Conservation (phyloP, 768 basidiomycete genomes). For the Collybia nuda region DNA sequence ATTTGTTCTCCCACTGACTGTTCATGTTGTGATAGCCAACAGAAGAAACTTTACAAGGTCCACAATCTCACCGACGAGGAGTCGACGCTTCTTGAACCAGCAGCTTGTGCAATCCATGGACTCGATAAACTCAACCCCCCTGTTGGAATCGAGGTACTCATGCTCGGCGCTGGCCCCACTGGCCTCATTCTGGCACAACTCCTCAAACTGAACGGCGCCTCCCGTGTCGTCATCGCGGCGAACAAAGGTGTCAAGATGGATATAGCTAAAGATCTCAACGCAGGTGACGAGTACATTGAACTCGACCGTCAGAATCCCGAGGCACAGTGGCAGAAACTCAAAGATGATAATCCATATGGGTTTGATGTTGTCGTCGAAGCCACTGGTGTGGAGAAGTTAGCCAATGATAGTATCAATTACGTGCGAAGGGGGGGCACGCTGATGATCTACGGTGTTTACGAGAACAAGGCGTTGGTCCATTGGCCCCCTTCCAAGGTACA, state of each 20-base stretch:
- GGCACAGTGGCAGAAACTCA: conserved; percentile 78
- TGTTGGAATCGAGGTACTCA: conserved; percentile 81
- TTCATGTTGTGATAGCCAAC: conserved; percentile 22
- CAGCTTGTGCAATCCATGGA: conserved; percentile 89
- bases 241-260: conserved; percentile 93
- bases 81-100: conserved; percentile 85
- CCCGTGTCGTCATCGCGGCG: conserved; percentile 78
- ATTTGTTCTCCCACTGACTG: neutral
- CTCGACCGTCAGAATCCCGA: conserved; percentile 75
- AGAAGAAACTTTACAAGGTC: conserved; percentile 84
- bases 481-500: conserved; percentile 75
- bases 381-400: conserved; percentile 79
- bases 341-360: conserved; percentile 80
- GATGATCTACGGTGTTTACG: conserved; percentile 91
- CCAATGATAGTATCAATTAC: conserved; percentile 88
- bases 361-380: conserved; percentile 79
- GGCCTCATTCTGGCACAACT: conserved; percentile 88
- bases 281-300: conserved; percentile 84
- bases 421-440: conserved; percentile 83
- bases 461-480: conserved; percentile 78
- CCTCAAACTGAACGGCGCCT: conserved; percentile 83
- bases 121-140: conserved; percentile 84
- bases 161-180: conserved; percentile 90
- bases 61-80: conserved; percentile 87
- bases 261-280: conserved; percentile 75